Evolutionary conservation across 2,329 filamentous ascomycete species (phyloP).

Genomic region (Canariomyces notabilis): DNA sequence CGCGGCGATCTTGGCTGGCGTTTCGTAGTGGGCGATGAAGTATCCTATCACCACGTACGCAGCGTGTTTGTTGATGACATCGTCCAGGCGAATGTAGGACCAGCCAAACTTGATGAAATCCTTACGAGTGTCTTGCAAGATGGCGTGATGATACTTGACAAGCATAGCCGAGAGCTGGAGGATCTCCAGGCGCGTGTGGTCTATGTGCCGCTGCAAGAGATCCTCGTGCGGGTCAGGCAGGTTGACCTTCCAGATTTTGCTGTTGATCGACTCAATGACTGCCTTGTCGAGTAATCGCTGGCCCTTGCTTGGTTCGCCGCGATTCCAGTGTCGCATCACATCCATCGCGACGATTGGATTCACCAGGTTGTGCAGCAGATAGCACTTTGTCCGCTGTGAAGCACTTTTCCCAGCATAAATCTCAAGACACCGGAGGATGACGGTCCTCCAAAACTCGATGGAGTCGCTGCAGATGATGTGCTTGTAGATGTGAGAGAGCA

Average conservation of each 20-base stretch:
- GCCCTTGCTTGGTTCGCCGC: slow-evolving; percentile 48
- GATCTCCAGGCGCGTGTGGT: slow-evolving; percentile 93
- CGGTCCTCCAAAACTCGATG: slow-evolving; percentile 76
- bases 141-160: slow-evolving; percentile 87
- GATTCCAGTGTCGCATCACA: slow-evolving; percentile 76
- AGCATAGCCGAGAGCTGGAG: slow-evolving; percentile 91
- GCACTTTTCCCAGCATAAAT: slow-evolving; percentile 74
- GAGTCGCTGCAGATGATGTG: slow-evolving; percentile 80
- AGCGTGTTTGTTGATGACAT: slow-evolving; percentile 98
- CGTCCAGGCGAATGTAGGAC: slow-evolving; percentile 97
- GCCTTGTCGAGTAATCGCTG: slow-evolving; percentile 77
- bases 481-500: slow-evolving; percentile 80
- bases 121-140: slow-evolving; percentile 86
- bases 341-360: slow-evolving; percentile 98
- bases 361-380: slow-evolving; percentile 83
- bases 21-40: slow-evolving; percentile 96
- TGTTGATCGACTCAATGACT: slow-evolving; percentile 85
- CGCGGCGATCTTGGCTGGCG: slow-evolving; percentile 88
- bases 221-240: slow-evolving; percentile 79
- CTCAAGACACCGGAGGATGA: slow-evolving; percentile 82
- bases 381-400: slow-evolving; percentile 87
- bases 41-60: slow-evolving; percentile 96
- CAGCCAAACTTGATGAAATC: slow-evolving; percentile 99
- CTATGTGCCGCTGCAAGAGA: slow-evolving; percentile 75
- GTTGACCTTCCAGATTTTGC: slow-evolving; percentile 90